Evolutionary conservation across 768 basidiomycete genomes (phyloP), one percentile per base, ranked within the genome.

Genomic region (Termitomyces sp.): DNA sequence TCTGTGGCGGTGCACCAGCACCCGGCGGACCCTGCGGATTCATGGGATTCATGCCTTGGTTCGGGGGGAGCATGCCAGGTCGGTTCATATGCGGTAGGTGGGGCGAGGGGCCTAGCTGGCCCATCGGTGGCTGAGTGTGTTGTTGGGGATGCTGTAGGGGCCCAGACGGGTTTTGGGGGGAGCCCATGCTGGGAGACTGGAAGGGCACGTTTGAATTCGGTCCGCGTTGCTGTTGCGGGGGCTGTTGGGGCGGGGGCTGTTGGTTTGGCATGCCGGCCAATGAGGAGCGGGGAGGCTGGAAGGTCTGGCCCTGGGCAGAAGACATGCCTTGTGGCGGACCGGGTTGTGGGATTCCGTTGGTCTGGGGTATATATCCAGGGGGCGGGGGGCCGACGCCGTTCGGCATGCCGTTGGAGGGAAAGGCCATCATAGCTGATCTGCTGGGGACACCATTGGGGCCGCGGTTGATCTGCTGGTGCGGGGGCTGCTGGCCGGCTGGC

Each of bases 141-240:
- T 71, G 71, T 26, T 58, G 65, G 29, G 61, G 68, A 51, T 54
- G 66, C 49, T 50, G 68, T 29, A 44, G 55, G 5, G 55, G 59
- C 28, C 72, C 75, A 8, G 52, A 70, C 70, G 8, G 67, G 47
- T 79, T 78, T 60, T 84, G 84, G 0, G 83, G 81, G 4, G 85
- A 85, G 2, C 83, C 75, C 70, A 88, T 84, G 2, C 81, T 85
- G 4, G 87, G 87, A 22, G 85, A 87, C 42, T 79, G 83, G 68
- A 84, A 88, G 9, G 81, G 80, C 15, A 79, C 83, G 55, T 81
- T 80, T 20, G 77, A 72, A 54, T 82, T 81, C 20, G 77, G 73
- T 3, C 65, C 69, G 24, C 79, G 80, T 59, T 77, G 80, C 42
- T 67, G 74, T 56, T 67, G 71, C 34, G 49, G 54, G 3, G 26